Evolutionary conservation across 306 rosid genomes (phyloP).

Genomic region (Herpetospermum pedunculosum): DNA sequence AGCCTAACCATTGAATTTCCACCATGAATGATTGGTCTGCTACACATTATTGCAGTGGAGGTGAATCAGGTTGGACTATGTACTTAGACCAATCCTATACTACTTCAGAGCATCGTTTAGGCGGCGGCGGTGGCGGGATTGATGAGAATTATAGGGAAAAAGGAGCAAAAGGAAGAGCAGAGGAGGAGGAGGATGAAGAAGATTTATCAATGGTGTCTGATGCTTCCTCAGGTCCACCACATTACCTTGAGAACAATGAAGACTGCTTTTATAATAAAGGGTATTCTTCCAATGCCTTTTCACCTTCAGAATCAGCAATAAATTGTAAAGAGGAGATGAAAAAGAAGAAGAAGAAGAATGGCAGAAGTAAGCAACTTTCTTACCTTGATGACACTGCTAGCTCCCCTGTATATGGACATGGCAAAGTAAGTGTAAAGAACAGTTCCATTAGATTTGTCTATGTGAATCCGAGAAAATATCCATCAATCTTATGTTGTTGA

Average conservation of each 20-base stretch:
- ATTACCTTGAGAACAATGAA: conserved; percentile 24
- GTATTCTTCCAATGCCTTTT: conserved; percentile 15
- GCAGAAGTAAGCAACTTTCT: conserved; percentile 30
- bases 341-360: conserved; percentile 22
- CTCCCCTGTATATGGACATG: conserved; percentile 36
- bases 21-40: conserved; percentile 20
- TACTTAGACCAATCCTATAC: conserved; percentile 58
- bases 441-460: background rate
- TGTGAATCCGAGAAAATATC: background rate
- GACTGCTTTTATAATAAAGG: conserved; percentile 23
- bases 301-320: conserved; percentile 17
- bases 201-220: conserved; percentile 64
- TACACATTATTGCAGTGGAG: conserved; percentile 45
- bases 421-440: conserved; percentile 31
- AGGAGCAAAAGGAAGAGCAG: conserved; percentile 7
- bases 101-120: conserved; percentile 28
- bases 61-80: conserved; percentile 94
- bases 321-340: conserved; percentile 17
- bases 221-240: conserved; percentile 72
- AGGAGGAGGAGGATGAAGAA: conserved; percentile 23
- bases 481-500: background rate
- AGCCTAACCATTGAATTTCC: background rate
- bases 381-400: conserved; percentile 90
- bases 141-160: conserved; percentile 11
- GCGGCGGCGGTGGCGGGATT: conserved; percentile 6